These are phyloP conservation scores for Suillus occidentalis DNA, from an alignment of 768 basidiomycete species.

Conservation along the genomic window DNA sequence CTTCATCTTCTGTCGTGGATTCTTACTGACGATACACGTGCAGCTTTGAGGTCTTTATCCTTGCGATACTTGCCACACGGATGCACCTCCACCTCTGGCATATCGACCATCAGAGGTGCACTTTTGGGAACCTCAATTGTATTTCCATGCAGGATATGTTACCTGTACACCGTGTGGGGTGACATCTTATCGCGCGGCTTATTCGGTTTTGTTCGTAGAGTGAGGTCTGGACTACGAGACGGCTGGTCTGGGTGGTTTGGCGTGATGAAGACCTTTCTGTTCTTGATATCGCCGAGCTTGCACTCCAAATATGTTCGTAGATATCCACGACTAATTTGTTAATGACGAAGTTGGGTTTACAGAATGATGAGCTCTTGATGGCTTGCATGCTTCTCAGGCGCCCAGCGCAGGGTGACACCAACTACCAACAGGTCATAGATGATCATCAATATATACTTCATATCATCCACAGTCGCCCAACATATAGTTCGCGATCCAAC, in stretches of 20 bases:
- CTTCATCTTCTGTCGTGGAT: neutral
- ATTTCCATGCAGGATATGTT: neutral
- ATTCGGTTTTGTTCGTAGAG: neutral
- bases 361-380: neutral
- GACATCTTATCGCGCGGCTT: neutral
- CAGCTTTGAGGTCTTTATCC: neutral
- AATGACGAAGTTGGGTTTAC: neutral
- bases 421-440: too few relatives aligned
- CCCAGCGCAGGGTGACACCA: too few relatives aligned
- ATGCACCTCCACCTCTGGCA: slow-evolving; percentile 1
- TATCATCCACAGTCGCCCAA: neutral
- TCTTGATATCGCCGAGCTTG: neutral
- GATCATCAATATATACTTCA: neutral
- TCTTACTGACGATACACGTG: neutral
- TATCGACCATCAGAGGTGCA: neutral
- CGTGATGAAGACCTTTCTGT: neutral
- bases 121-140: neutral
- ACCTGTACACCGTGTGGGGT: neutral
- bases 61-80: neutral
- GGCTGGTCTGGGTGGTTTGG: neutral
- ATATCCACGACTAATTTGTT: neutral
- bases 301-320: neutral
- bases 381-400: neutral
- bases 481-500: too few relatives aligned
- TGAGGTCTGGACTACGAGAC: neutral